Evolutionary conservation across 2,329 filamentous ascomycete species (phyloP), one percentile per base, ranked within the genome.

Genomic region (Dryadomyces quercivorus): DNA sequence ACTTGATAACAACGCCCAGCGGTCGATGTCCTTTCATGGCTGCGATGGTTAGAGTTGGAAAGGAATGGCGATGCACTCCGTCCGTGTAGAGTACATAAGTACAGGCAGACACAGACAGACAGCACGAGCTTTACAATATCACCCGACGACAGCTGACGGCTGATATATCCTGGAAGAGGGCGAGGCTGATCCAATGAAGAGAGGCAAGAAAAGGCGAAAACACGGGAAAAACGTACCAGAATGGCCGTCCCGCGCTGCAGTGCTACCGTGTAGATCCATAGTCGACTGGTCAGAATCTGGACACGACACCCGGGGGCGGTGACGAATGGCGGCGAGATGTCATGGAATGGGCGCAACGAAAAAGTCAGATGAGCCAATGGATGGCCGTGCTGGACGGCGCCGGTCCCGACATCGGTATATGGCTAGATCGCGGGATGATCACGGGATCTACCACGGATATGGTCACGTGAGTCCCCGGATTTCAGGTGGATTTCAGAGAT

Each of bases 1-100:
- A 80, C 74, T 94, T 94, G 64, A 94, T 92, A 63, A 94, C 88
- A 59, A 93, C 80, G 53, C 84, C 88, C 61, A 88, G 76, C 63
- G 81, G 76, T 66, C 81, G 84, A 53, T 71, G 69, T 45, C 70
- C 73, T 73, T 82, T 88, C 83, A 86, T 87, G 61, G 68, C 78
- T 78, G 70, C 10, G 40, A 26, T 26, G 20, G 42, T 26, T 42
- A 51, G 38, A 16, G 21, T 7, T 16, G 13, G 34, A 16, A 15
- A 15, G 20, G 51, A 4, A 38, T n/a, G n/a, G n/a, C 18, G n/a
- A 52, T 18, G 40, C 43, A 31, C 26, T 31, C 26, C 26, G 26
- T 4, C 4, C 26, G 26, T 8, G 26, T 31, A 31, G 26, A 31
- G 26, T 31, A 31, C 26, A 31, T 8, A 8, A 4, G 8, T 5